These are phyloP conservation scores for Sphagnum contortum DNA, from an alignment of 225 moss, liverwort and hornwort species.

Conservation along the genomic window DNA sequence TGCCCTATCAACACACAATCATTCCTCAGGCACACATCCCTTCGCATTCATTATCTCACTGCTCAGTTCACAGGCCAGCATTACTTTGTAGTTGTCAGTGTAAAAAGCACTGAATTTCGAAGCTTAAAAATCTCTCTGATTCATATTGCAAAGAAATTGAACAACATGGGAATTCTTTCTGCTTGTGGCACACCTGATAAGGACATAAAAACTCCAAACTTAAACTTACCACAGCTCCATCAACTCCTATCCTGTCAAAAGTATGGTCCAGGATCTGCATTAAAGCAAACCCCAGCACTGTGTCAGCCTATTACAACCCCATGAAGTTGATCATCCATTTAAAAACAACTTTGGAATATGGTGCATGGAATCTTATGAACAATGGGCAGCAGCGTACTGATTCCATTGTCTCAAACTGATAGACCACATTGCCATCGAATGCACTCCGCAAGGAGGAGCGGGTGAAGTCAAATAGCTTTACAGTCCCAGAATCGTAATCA, in stretches of 20 bases:
- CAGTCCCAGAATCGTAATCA: conserved; percentile 63
- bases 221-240: conserved; percentile 41
- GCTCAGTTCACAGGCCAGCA: not conserved
- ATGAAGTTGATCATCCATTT: not conserved
- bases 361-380: not conserved
- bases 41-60: not conserved
- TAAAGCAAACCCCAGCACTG: not conserved
- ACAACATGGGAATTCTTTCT: too few species aligned
- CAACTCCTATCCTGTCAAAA: conserved; percentile 88
- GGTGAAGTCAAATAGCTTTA: conserved; percentile 88
- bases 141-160: too few species aligned
- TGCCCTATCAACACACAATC: conserved; percentile 43
- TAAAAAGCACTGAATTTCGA: too few species aligned
- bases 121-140: too few species aligned
- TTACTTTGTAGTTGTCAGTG: not conserved
- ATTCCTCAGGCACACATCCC: conserved; percentile 12
- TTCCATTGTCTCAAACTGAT: conserved; percentile 99
- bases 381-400: conserved; percentile 41
- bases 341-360: not conserved
- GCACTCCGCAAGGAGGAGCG: conserved; percentile 83
- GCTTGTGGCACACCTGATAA: too few species aligned
- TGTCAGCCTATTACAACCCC: not conserved
- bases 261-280: conserved; percentile 87
- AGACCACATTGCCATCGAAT: conserved; percentile 93
- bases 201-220: too few species aligned